Base-by-base conservation (phyloP, 495 filamentous ascomycete species). In the Sabuloglossum arenarium region DNA sequence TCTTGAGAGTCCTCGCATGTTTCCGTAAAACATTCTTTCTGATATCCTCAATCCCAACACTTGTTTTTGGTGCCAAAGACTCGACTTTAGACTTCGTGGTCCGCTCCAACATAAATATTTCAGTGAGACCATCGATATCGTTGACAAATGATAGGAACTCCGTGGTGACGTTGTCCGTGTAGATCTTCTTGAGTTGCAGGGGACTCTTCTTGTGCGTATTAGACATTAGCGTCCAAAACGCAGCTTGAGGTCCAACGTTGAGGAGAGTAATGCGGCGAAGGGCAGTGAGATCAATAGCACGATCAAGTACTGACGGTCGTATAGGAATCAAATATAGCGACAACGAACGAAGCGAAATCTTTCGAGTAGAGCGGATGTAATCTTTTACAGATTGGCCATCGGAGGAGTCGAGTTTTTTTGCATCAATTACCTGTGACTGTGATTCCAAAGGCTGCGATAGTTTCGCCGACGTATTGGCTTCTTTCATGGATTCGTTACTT, bases 41-140 rank as follows among this genome's bases (percentile, higher is more conserved):
- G 34, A 83, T 79, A 24, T 77, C 70, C 0, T 73, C 69, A 0
- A 78, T 77, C 0, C 61, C 71, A 0, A 71, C 67, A 1, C 53
- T 68, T 0, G 71, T 73, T 32, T 67, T 69, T 14, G 69, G 67
- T 5, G 74, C 65, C 24, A 74, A 73, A 55, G 68, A 68, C 57
- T 77, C 72, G 1, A 69, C 71, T 53, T 72, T 71, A 57, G 67
- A 62, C 60, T 74, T 76, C n/a, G 45, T 16, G 27, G 49, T 39
- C 31, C 76, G 66, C 64, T 81, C 77, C n/a, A 79, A 64, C 62
- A 83, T 59, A 58, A 77, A 75, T 0, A 82, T 66, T 58, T 81
- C 78, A 23, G 71, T 69, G 16, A 81, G 58, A 9, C 66, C 54
- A 10, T 73, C 61, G 11, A 81, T 71, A 49, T 73, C 67, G 6